These are phyloP conservation scores for Centrapalus pauciflorus DNA, from an alignment of 129 eudicot genomes.

Conservation along the genomic window DNA sequence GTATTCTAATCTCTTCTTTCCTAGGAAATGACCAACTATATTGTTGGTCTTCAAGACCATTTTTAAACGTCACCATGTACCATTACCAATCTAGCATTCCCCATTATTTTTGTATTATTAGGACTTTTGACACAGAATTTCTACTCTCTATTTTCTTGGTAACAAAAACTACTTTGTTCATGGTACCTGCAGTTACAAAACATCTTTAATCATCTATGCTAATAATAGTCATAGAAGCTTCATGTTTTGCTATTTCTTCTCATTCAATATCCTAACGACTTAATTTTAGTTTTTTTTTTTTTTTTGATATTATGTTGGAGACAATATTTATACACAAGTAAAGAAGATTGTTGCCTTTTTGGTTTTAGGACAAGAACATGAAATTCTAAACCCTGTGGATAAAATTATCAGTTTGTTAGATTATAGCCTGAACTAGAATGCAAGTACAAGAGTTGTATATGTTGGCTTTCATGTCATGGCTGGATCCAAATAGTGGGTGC, in stretches of 20 bases:
- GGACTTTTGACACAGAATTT: not conserved
- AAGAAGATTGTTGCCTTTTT: not conserved
- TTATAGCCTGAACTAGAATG: not conserved
- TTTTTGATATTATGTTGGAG: constrained; percentile 7
- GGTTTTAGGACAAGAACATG: not conserved
- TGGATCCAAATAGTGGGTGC: too few relatives aligned
- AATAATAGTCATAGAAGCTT: not conserved
- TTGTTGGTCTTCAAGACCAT: not conserved
- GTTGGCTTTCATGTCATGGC: too few relatives aligned
- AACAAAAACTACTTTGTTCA: not conserved
- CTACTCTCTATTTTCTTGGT: not conserved
- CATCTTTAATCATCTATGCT: not conserved
- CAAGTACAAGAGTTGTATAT: not conserved
- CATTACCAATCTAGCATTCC: not conserved
- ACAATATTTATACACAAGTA: not conserved
- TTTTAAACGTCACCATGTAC: not conserved
- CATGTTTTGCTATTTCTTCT: not conserved
- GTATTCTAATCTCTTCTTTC: not conserved
- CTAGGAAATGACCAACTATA: not conserved
- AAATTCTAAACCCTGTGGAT: too few relatives aligned
- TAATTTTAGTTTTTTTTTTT: too few relatives aligned
- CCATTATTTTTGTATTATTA: not conserved
- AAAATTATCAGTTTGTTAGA: too few relatives aligned
- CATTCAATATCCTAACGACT: not conserved
- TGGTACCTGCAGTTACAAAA: not conserved